These are phyloP conservation scores for Kappamyces sp. DNA, from an alignment of 192 early-diverging fungal species.

Conservation along the genomic window DNA sequence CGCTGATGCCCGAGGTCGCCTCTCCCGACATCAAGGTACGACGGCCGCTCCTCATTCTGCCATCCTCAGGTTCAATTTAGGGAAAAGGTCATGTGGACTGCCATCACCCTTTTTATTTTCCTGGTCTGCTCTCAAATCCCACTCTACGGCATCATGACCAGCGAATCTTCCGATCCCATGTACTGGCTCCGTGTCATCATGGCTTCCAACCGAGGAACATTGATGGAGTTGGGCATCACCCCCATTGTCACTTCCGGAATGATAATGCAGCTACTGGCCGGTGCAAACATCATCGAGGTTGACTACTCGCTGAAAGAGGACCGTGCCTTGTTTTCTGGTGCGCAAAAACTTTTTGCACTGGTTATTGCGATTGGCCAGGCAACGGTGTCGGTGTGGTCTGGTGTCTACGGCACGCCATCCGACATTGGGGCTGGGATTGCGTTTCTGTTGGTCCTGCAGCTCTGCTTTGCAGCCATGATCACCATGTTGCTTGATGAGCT, in stretches of 20 bases:
- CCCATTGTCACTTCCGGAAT: constrained; percentile 99
- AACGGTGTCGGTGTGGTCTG: constrained; percentile 95
- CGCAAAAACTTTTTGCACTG: constrained; percentile 98
- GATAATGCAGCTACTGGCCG: constrained; percentile 99
- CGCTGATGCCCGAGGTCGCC: constrained; percentile 95
- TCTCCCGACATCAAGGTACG: constrained; percentile 92
- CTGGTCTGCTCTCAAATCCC: constrained; percentile 99
- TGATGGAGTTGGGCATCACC: constrained; percentile 99
- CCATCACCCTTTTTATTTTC: constrained; percentile 98
- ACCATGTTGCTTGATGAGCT: constrained; percentile 98
- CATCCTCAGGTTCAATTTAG: constrained; percentile 78
- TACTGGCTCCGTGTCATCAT: constrained; percentile 99
- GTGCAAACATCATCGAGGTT: constrained; percentile 97
- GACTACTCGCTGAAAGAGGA: constrained; percentile 99
- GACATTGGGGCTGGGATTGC: constrained; percentile 96
- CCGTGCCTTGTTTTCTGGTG: constrained; percentile 97
- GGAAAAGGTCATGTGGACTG: constrained; percentile 99
- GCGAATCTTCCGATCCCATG: constrained; percentile 97
- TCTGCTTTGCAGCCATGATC: constrained; percentile 94
- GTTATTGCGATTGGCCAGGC: constrained; percentile 98
- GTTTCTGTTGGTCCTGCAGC: constrained; percentile 91
- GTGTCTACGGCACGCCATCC: constrained; percentile 93
- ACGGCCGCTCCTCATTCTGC: neutral
- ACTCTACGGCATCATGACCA: constrained; percentile 99
- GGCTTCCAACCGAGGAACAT: constrained; percentile 98